Base-by-base conservation (phyloP, 441 rosid genomes). In the Melianthus villosus region DNA sequence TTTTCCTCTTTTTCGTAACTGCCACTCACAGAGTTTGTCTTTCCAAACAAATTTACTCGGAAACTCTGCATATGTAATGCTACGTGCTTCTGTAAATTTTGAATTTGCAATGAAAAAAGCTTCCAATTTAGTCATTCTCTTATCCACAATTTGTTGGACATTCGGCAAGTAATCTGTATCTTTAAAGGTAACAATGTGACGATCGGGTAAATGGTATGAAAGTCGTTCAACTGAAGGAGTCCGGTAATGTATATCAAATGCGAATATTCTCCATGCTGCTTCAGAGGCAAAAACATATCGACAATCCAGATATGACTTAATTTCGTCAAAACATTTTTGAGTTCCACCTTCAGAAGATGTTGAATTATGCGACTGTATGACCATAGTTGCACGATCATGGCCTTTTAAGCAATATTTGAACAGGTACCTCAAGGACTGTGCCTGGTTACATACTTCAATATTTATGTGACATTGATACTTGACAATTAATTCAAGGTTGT, bases 341-440 rank as follows among this genome's bases (percentile, higher is more conserved):
- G 9, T 28, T 28, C 11, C 12, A 9, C 11, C 11, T 13, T 13
- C 11, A 3, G 32, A 8, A 8, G 32, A 3, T 9, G 11, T 6
- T 13, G n/a, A n/a, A n/a, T n/a, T n/a, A n/a, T n/a, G n/a, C n/a
- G 12, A 16, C 3, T 33, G 16, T 6, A 31, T 3, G 1, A 9
- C 8, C 7, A 6, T 28, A 1, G 7, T 11, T 0, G 31, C 11
- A 2, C 43, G 10, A 40, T 60, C 38, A 0, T 16, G 18, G 0
- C 58, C 58, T 11, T 50, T 61, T 0, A 3, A 23, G 7, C 50
- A 45, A 13, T 50, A 53, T 4, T 60, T 60, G 11, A 60, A 54
- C 0, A 60, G 11, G 5, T 48, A 59, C 6, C 48, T 49, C 0
- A 60, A 34, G 0, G 32, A 10, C 1, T 22, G 16, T 5, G 29